Percentiles rank a stretch among this genome's conserved stretches.
Evolutionary conservation across 2,329 filamentous ascomycete species (phyloP).

Genomic region (Ramularia collo-cygni): DNA sequence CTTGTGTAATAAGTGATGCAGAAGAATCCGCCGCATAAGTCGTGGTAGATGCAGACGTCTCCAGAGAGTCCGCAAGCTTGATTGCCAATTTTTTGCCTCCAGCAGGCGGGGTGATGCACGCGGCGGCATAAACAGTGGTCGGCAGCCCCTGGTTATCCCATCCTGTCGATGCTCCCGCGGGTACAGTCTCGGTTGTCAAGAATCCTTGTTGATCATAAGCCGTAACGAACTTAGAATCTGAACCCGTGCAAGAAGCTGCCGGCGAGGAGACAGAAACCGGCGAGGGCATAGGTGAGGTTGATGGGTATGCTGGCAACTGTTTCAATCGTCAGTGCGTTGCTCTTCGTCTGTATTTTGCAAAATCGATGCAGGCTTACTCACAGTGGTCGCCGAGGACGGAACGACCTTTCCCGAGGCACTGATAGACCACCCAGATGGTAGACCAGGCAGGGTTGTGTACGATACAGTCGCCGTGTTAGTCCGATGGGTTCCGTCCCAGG

Average conservation of each 20-base stretch:
- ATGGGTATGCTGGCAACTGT: constrained; percentile 39
- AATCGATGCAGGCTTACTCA: constrained; percentile 48
- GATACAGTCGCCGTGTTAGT: constrained; percentile 33
- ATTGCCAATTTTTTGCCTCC: not conserved
- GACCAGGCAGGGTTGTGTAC: constrained; percentile 45
- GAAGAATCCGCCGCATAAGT: too few species aligned
- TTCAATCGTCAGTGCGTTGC: constrained; percentile 20
- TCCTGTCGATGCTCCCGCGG: constrained; percentile 34
- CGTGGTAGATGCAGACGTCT: too few species aligned
- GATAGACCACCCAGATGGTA: constrained; percentile 77
- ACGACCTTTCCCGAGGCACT: constrained; percentile 72
- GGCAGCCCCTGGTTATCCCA: constrained; percentile 43
- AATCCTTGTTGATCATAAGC: constrained; percentile 46
- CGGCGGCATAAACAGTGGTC: constrained; percentile 30
- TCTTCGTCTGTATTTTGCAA: constrained; percentile 21
- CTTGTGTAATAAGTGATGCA: too few species aligned
- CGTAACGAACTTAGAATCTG: constrained; percentile 40
- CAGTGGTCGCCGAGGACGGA: constrained; percentile 60
- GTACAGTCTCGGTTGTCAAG: constrained; percentile 39
- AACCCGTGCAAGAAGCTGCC: constrained; percentile 39
- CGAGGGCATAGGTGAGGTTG: constrained; percentile 47
- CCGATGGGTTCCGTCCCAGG: constrained; percentile 56
- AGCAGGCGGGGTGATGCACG: constrained; percentile 9
- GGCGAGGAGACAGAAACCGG: constrained; percentile 35
- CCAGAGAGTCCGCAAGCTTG: too few species aligned